Conservation (phyloP, 2,329 filamentous ascomycete species). For the Nannizzia gypsea region DNA sequence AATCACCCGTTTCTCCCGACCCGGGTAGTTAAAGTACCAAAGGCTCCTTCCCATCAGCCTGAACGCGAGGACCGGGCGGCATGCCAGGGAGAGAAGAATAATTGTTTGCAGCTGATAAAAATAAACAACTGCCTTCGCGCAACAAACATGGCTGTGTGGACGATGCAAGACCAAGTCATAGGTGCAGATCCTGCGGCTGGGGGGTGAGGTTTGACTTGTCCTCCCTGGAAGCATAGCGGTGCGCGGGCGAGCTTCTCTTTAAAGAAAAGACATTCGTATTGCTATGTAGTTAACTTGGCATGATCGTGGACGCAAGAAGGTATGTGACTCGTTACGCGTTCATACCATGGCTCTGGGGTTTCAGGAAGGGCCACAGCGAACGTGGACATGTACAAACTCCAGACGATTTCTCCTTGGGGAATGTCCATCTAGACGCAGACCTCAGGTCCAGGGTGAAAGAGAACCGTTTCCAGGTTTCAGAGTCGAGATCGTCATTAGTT, state of each 20-base stretch:
- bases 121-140: neutral
- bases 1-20: neutral
- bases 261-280: neutral
- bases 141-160: neutral
- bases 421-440: neutral
- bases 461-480: neutral
- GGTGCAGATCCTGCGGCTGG: conserved; percentile 1
- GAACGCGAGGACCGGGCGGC: neutral
- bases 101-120: neutral
- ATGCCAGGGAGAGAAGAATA: neutral
- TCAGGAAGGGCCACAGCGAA: neutral
- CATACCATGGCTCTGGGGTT: neutral
- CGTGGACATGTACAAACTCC: neutral
- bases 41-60: neutral
- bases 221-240: neutral
- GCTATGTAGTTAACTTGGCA: neutral
- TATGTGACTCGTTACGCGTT: neutral
- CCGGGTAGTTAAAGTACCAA: neutral
- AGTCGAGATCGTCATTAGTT: neutral
- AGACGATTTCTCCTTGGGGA: neutral
- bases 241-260: neutral
- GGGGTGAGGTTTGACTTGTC: neutral
- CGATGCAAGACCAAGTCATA: conserved; percentile 8
- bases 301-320: neutral
- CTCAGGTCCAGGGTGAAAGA: neutral